Percentiles rank a stretch among this genome's conserved stretches.
phyloP scores from a whole-genome alignment of 495 filamentous ascomycete species.

The Terfezia claveryi region DNA sequence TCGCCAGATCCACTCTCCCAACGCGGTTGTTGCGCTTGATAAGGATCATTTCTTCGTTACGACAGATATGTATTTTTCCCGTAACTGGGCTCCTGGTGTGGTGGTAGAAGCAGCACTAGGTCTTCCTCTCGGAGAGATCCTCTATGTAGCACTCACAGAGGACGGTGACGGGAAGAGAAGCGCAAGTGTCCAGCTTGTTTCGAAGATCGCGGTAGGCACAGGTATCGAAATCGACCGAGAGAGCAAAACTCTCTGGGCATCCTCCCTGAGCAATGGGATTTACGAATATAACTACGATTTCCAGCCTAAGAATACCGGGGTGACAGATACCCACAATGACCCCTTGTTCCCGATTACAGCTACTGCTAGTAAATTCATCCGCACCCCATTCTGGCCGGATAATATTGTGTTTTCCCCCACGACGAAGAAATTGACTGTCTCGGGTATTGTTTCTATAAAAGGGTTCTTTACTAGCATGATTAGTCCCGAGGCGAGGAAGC shows the following conservation, averaged over 20 bases:
- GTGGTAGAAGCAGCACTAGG: slow-evolving; percentile 8
- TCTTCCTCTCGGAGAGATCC: slow-evolving; percentile 7
- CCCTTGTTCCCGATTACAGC: not conserved
- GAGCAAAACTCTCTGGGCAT: slow-evolving; percentile 1
- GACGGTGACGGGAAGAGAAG: not conserved
- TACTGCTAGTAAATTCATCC: slow-evolving; percentile 5
- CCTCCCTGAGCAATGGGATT: slow-evolving; percentile 7
- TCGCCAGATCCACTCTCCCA: slow-evolving; percentile 8
- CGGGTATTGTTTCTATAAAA: not conserved
- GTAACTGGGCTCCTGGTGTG: slow-evolving; percentile 6
- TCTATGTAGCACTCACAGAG: slow-evolving; percentile 7
- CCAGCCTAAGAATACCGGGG: not conserved
- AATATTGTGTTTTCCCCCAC: slow-evolving; percentile 8
- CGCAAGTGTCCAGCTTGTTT: not conserved
- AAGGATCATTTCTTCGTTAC: slow-evolving; percentile 9
- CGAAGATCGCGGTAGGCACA: slow-evolving; percentile 7
- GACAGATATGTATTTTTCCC: slow-evolving; percentile 13
- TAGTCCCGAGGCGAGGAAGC: not conserved
- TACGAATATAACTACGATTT: slow-evolving; percentile 5
- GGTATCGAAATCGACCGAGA: slow-evolving; percentile 9
- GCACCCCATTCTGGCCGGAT: slow-evolving; percentile 10
- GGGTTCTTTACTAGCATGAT: slow-evolving; percentile 4
- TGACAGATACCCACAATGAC: not conserved
- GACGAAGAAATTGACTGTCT: slow-evolving; percentile 2
- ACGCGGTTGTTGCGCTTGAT: slow-evolving; percentile 11